Conservation (phyloP, 768 basidiomycete species). For the Auriscalpium microsporum region DNA sequence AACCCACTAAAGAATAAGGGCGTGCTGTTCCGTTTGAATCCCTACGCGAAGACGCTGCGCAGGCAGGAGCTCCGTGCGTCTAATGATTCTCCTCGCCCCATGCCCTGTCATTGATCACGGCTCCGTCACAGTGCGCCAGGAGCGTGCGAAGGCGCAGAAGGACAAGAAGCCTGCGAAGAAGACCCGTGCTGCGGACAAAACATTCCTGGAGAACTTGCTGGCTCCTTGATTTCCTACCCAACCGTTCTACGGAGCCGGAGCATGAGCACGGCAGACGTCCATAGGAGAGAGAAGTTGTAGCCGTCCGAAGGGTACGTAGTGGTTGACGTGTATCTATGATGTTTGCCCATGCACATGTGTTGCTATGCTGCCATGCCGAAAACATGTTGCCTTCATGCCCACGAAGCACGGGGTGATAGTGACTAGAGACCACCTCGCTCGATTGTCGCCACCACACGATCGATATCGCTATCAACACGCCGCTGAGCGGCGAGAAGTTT, state of each 20-base stretch:
- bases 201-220: slow-evolving; percentile 78
- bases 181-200: slow-evolving; percentile 59
- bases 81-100: background rate
- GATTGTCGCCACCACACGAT: too few species aligned
- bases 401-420: background rate
- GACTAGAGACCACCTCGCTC: too few species aligned
- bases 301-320: too few species aligned
- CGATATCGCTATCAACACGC: too few species aligned
- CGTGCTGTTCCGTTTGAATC: slow-evolving; percentile 94
- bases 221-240: slow-evolving; percentile 54
- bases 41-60: slow-evolving; percentile 92
- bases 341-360: slow-evolving; percentile 6
- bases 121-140: slow-evolving; percentile 58
- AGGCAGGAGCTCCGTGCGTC: slow-evolving; percentile 80
- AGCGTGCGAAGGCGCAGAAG: slow-evolving; percentile 57
- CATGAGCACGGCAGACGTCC: too few species aligned
- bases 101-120: background rate
- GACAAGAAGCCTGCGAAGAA: slow-evolving; percentile 56
- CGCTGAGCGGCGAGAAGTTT: too few species aligned
- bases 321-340: background rate
- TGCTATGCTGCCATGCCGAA: slow-evolving; percentile 15
- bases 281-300: too few species aligned
- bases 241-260: background rate
- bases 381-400: slow-evolving; percentile 17
- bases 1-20: slow-evolving; percentile 94